Conservation (phyloP, 805 yeast genomes). For the Kockiozyma suomiensis region DNA sequence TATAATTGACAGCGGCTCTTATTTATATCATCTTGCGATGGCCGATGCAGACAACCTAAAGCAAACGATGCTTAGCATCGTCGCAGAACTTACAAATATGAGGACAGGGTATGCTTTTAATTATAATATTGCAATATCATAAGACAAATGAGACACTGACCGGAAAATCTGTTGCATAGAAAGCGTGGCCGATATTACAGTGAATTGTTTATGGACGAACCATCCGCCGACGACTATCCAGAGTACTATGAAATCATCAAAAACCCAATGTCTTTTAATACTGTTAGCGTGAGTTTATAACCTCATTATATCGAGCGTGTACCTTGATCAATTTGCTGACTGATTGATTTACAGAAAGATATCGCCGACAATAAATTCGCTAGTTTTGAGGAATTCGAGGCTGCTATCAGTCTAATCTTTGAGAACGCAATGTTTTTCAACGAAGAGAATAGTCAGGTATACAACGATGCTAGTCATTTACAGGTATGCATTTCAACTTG, state of each 20-base stretch:
- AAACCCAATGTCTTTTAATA: slow-evolving; percentile 71
- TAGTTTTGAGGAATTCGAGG: slow-evolving; percentile 60
- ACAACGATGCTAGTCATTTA: slow-evolving; percentile 68
- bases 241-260: slow-evolving; percentile 76
- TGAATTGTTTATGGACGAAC: slow-evolving; percentile 75
- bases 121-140: no score
- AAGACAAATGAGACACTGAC: no score
- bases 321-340: no score
- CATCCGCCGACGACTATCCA: slow-evolving; percentile 70
- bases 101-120: slow-evolving; percentile 5
- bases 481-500: slow-evolving; percentile 43
- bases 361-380: slow-evolving; percentile 57
- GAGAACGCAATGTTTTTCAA: slow-evolving; percentile 78
- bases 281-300: slow-evolving; percentile 45
- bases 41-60: neutral
- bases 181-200: slow-evolving; percentile 42
- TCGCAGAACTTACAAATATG: slow-evolving; percentile 49
- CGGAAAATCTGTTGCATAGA: slow-evolving; percentile 38
- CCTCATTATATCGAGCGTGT: no score
- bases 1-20: neutral
- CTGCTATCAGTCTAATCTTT: slow-evolving; percentile 66
- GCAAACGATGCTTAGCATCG: slow-evolving; percentile 20
- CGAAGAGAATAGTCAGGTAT: slow-evolving; percentile 69
- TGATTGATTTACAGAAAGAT: slow-evolving; percentile 48
- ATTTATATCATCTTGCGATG: neutral